Percentiles rank a stretch among this genome's conserved stretches.
Evolutionary conservation across 768 basidiomycete genomes (phyloP).

Genomic region (Amanita rimosa): DNA sequence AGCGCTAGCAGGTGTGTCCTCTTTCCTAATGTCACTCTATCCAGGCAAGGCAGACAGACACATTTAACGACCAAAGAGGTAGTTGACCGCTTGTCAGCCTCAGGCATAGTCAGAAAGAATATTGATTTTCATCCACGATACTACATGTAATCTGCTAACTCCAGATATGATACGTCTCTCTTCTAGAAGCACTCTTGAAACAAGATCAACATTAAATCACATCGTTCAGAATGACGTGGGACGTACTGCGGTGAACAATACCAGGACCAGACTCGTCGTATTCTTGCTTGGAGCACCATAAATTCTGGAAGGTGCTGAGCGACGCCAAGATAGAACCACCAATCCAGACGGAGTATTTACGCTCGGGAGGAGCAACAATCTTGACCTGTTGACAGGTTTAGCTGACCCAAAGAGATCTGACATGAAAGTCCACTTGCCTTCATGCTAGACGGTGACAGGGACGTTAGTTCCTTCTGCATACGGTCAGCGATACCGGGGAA

Average conservation of each 20-base stretch:
- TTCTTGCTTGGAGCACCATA: slow-evolving; percentile 92
- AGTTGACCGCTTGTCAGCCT: no score
- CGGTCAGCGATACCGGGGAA: slow-evolving; percentile 95
- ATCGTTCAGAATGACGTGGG: slow-evolving; percentile 5
- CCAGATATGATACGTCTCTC: not conserved
- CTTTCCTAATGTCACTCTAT: no score
- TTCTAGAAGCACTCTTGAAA: slow-evolving; percentile 23
- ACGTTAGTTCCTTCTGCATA: slow-evolving; percentile 78
- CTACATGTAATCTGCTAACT: not conserved
- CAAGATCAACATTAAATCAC: not conserved
- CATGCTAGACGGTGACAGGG: slow-evolving; percentile 79
- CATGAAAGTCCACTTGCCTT: slow-evolving; percentile 34
- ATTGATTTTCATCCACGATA: not conserved
- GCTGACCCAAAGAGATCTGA: not conserved
- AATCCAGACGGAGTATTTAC: slow-evolving; percentile 96
- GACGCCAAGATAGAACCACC: slow-evolving; percentile 82
- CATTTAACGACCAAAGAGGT: no score
- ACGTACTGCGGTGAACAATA: slow-evolving; percentile 70
- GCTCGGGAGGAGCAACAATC: slow-evolving; percentile 88
- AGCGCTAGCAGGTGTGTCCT: no score
- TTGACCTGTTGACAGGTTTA: slow-evolving; percentile 43
- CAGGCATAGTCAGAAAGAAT: slow-evolving; percentile 18
- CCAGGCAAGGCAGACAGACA: no score
- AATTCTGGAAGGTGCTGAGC: slow-evolving; percentile 90
- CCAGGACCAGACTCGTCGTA: slow-evolving; percentile 80